Percentiles rank a stretch among this genome's conserved stretches.
Evolutionary conservation across 371 early-diverging fungal genomes (phyloP).

Genomic region (Umbelopsis sp.): DNA sequence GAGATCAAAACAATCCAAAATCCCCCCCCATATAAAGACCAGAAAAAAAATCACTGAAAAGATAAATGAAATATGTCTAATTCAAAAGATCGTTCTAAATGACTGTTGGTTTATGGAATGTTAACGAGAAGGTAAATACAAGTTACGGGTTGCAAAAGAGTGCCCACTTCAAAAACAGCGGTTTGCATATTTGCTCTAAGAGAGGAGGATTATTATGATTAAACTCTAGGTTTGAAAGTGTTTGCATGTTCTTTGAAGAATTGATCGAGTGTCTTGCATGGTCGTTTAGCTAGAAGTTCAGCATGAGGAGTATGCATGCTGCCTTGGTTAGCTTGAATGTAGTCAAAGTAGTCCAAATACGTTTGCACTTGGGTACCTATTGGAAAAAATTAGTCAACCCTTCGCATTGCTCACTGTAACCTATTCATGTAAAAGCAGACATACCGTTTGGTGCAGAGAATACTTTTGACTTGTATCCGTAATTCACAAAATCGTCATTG

Average conservation of each 20-base stretch:
- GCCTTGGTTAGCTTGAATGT: conserved; percentile 34
- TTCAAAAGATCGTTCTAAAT: no score
- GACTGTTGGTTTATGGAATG: not conserved
- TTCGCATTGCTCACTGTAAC: no score
- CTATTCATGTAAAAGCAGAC: not conserved
- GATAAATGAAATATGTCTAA: not conserved
- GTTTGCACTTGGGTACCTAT: conserved; percentile 37
- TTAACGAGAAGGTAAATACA: not conserved
- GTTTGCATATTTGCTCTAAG: not conserved
- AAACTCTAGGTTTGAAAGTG: conserved; percentile 46
- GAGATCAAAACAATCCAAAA: not conserved
- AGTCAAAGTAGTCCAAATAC: conserved; percentile 49
- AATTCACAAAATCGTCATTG: conserved; percentile 25
- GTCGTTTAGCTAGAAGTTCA: conserved; percentile 25
- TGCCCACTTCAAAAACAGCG: no score
- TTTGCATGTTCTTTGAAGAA: conserved; percentile 44
- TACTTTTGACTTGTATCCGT: conserved; percentile 27
- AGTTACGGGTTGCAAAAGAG: no score
- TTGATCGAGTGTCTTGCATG: conserved; percentile 29
- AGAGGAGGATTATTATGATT: conserved; percentile 10
- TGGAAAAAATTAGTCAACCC: not conserved
- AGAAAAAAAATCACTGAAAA: not conserved
- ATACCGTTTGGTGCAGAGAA: conserved; percentile 38
- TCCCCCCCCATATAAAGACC: not conserved
- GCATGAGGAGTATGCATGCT: conserved; percentile 40